A percentile compares a stretch with the other conserved stretches of the same genome.
phyloP scores from a whole-genome alignment of 495 filamentous ascomycete genomes.

The Aspergillus affinis region DNA sequence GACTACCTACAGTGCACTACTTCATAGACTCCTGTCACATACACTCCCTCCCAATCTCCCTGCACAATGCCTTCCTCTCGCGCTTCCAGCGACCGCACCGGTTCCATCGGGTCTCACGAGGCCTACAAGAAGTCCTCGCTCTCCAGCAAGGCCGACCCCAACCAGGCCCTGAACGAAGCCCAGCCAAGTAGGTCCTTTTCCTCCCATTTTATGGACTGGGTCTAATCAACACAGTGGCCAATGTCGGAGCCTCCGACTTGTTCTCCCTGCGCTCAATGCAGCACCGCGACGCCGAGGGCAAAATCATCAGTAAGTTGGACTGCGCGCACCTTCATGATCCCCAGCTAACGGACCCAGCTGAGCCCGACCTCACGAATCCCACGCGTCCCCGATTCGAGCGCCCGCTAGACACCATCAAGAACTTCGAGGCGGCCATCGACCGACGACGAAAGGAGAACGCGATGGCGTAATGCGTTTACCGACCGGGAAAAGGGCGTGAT shows the following conservation, averaged over 20 bases:
- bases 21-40: not conserved
- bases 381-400: slow-evolving; percentile 85
- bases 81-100: slow-evolving; percentile 29
- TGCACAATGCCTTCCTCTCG: slow-evolving; percentile 26
- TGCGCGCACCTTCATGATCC: slow-evolving; percentile 33
- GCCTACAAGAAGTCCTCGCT: slow-evolving; percentile 55
- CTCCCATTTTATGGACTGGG: not conserved
- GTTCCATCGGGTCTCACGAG: slow-evolving; percentile 28
- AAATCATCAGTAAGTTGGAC: slow-evolving; percentile 67
- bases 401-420: slow-evolving; percentile 88
- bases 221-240: slow-evolving; percentile 16
- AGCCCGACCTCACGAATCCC: slow-evolving; percentile 53
- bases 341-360: slow-evolving; percentile 26
- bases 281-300: slow-evolving; percentile 78
- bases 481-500: not conserved
- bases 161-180: slow-evolving; percentile 75
- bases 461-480: not conserved
- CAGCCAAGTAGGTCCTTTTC: slow-evolving; percentile 73
- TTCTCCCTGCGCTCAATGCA: slow-evolving; percentile 67
- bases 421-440: slow-evolving; percentile 90
- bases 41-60: not conserved
- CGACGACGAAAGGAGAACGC: slow-evolving; percentile 32
- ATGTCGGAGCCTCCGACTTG: slow-evolving; percentile 21
- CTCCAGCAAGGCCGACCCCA: slow-evolving; percentile 82
- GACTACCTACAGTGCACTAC: too few species aligned